Evolutionary conservation across 441 rosid species (phyloP).

Genomic region (Mallotus japonicus): DNA sequence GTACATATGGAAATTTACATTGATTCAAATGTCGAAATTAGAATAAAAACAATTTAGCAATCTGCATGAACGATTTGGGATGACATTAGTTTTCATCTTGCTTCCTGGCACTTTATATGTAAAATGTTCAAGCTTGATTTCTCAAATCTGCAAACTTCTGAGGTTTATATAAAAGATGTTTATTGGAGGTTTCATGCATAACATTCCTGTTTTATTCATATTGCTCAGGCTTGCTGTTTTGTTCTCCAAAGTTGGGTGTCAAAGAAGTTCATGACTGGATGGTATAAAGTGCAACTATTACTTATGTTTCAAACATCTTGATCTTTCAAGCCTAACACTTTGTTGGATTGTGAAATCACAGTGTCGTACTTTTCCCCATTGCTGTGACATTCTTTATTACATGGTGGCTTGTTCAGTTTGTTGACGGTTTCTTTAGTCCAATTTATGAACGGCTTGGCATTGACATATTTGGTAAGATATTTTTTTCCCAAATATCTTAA

Average conservation of each 20-base stretch:
- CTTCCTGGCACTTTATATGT: not conserved
- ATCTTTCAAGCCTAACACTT: conserved; percentile 27
- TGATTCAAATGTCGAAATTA: not conserved
- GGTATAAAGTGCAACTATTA: conserved; percentile 43
- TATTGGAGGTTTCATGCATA: conserved; percentile 12
- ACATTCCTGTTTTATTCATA: conserved; percentile 16
- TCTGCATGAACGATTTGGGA: not conserved
- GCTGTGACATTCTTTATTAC: conserved; percentile 91
- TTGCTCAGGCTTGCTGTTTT: conserved; percentile 79
- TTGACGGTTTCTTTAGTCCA: conserved; percentile 96
- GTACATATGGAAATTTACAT: not conserved
- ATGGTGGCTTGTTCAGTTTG: conserved; percentile 98
- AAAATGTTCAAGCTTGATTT: not conserved
- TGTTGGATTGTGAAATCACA: conserved; percentile 38
- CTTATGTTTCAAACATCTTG: conserved; percentile 11
- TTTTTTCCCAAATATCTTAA: not conserved
- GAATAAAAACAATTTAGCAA: not conserved
- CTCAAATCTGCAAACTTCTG: not conserved
- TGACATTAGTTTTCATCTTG: conserved; percentile 1
- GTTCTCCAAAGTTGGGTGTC: conserved; percentile 93
- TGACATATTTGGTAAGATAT: conserved; percentile 71
- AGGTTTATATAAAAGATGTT: conserved; percentile 1
- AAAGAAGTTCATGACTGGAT: conserved; percentile 98
- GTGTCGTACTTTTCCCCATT: conserved; percentile 91
- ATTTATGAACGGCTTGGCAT: conserved; percentile 80